Percentiles rank a stretch among this genome's conserved stretches.
These are phyloP conservation scores for Echinochloa phyllopogon DNA, from an alignment of 176 grass and related monocot genomes.

Conservation along the genomic window DNA sequence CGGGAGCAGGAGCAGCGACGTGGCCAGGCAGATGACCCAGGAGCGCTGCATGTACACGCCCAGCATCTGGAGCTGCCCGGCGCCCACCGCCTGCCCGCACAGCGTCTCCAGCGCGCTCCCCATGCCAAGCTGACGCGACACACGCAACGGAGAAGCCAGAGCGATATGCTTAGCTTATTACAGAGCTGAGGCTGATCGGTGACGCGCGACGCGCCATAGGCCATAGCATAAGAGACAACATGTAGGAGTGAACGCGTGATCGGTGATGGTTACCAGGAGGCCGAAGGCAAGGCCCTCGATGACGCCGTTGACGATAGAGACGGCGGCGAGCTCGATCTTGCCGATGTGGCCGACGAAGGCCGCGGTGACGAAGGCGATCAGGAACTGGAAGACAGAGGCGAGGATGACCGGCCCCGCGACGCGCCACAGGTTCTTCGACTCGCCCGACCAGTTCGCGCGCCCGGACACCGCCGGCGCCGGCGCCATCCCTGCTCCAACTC, in stretches of 20 bases:
- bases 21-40: constrained; percentile 68
- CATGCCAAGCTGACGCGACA: constrained; percentile 62
- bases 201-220: no score
- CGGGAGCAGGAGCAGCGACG: constrained; percentile 47
- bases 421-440: constrained; percentile 62
- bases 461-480: constrained; percentile 21
- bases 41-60: constrained; percentile 80
- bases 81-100: constrained; percentile 74
- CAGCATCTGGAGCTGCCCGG: constrained; percentile 62
- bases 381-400: constrained; percentile 60
- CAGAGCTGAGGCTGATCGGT: no score
- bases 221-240: no score
- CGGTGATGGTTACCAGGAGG: constrained; percentile 50
- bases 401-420: constrained; percentile 66
- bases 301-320: constrained; percentile 61
- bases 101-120: constrained; percentile 85
- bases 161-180: neutral
- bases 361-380: constrained; percentile 59
- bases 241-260: no score
- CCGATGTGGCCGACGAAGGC: constrained; percentile 65
- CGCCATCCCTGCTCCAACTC: constrained; percentile 35
- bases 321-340: constrained; percentile 59
- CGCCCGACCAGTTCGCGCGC: constrained; percentile 42
- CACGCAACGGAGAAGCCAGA: neutral
- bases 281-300: constrained; percentile 68